Base-by-base conservation (phyloP, 208 protist species). In the Wallacemonas sp. region DNA sequence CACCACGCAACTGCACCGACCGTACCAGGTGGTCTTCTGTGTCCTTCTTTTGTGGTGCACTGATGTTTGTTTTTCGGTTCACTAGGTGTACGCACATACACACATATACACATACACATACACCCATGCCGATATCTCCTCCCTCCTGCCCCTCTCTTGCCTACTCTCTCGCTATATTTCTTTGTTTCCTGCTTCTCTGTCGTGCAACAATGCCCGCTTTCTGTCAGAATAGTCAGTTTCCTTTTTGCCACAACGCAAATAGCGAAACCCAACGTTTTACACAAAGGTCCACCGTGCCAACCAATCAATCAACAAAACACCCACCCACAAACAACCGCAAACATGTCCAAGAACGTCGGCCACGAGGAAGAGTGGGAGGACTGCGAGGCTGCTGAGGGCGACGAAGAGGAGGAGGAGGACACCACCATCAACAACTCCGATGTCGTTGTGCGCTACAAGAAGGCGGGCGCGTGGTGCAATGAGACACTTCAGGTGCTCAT, bases 401-500 rank as follows among this genome's bases (percentile, higher is more conserved):
- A 86, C 31, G 89, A 94, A 11, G 94, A 97, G 65, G 89, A 94
- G 69, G 91, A 97, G 63, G 92, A 97, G 63, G 92, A 97, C 74
- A 94, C 89, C 54, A 94, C 88, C 57, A 90, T 97, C 70, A 94
- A 97, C 78, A 96, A 98, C 81, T 92, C 96, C 48, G 86, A 97
- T 63, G 98, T 99, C 11, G 86, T 99, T 2, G 93, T 98, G 76
- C 97, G 98, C 70, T 99, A 99, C 84, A 98, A 97, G 67, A 93
- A 93, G 61, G 97, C 96, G 14, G 95, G 93, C n/a, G 54, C 82
- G 45, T 98, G 99, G 87, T 97, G 95, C 64, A 98, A 99, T 65
- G 87, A 96, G 57, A 97, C 87, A 11, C 74, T 99, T 26, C 83
- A 92, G 50, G 65, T 90, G 28, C 82, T 99, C 48, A 81, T 98